Percentiles rank a stretch among this genome's conserved stretches.
These are phyloP conservation scores for Elymus sibiricus DNA, from an alignment of 176 grass and related monocot species.

Conservation along the genomic window DNA sequence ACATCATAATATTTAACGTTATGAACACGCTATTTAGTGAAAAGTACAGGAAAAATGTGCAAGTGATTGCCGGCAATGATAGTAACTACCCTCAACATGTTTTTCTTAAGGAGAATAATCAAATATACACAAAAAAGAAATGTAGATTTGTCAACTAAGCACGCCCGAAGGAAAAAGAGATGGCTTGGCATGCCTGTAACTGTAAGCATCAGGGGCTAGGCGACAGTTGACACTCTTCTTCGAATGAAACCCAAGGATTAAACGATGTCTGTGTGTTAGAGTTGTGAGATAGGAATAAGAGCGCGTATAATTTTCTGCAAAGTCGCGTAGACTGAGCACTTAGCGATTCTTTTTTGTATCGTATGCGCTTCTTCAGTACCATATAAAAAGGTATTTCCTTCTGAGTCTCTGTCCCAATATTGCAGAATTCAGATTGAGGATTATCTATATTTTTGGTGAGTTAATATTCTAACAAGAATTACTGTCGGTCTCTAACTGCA, in stretches of 20 bases:
- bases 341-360: background rate
- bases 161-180: background rate
- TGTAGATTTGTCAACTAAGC: slow-evolving; percentile 6
- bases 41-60: background rate
- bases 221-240: background rate
- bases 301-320: background rate
- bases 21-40: background rate
- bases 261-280: background rate
- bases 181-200: slow-evolving; percentile 7
- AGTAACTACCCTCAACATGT: background rate
- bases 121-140: background rate
- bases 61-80: background rate
- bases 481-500: background rate
- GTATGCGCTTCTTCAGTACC: background rate
- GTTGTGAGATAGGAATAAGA: background rate
- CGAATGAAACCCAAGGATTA: background rate
- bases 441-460: background rate
- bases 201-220: background rate
- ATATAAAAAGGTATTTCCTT: background rate
- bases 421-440: background rate
- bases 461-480: background rate
- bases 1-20: background rate
- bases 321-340: background rate
- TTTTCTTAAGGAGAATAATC: background rate
- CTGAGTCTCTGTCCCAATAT: background rate